A percentile compares a stretch with the other conserved stretches of the same genome.
Evolutionary conservation across 2,329 filamentous ascomycete genomes (phyloP).

Genomic region (Diaporthe longicolla): DNA sequence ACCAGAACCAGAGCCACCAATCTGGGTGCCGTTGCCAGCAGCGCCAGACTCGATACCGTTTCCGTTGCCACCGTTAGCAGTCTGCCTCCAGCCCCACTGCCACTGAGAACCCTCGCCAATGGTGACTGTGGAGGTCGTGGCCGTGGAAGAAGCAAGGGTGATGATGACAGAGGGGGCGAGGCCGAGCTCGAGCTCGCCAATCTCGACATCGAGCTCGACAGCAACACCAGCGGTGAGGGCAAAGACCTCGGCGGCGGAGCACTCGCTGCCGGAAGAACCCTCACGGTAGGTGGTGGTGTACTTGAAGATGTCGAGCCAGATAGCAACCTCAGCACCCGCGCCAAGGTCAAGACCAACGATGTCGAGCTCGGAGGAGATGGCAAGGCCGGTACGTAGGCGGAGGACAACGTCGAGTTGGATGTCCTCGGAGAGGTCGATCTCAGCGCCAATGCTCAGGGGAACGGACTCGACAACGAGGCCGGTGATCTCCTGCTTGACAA

Average conservation of each 20-base stretch:
- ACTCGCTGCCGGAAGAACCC: conserved; percentile 36
- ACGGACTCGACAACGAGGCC: conserved; percentile 47
- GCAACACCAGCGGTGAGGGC: conserved; percentile 47
- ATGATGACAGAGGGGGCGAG: conserved; percentile 49
- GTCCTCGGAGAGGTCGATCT: conserved; percentile 46
- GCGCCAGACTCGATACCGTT: neutral
- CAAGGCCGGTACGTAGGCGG: conserved; percentile 49
- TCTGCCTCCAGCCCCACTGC: conserved; percentile 37
- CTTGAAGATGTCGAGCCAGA: conserved; percentile 52
- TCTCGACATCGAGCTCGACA: conserved; percentile 47
- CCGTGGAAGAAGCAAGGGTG: conserved; percentile 46
- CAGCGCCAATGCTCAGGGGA: conserved; percentile 45
- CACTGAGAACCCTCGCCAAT: conserved; percentile 35
- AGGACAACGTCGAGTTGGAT: conserved; percentile 48
- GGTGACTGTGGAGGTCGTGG: conserved; percentile 44
- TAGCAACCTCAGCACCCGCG: conserved; percentile 47
- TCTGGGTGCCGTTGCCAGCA: conserved; percentile 14
- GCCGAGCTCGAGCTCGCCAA: conserved; percentile 45
- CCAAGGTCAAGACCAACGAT: conserved; percentile 46
- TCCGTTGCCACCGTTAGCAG: neutral
- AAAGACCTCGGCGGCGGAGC: conserved; percentile 46
- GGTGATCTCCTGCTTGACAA: conserved; percentile 45
- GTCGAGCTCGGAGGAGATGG: conserved; percentile 45
- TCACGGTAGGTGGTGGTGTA: conserved; percentile 48
- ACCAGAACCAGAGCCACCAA: conserved; percentile 7